Base-by-base conservation (phyloP, 768 basidiomycete genomes). In the Trichaptum fuscoviolaceum region DNA sequence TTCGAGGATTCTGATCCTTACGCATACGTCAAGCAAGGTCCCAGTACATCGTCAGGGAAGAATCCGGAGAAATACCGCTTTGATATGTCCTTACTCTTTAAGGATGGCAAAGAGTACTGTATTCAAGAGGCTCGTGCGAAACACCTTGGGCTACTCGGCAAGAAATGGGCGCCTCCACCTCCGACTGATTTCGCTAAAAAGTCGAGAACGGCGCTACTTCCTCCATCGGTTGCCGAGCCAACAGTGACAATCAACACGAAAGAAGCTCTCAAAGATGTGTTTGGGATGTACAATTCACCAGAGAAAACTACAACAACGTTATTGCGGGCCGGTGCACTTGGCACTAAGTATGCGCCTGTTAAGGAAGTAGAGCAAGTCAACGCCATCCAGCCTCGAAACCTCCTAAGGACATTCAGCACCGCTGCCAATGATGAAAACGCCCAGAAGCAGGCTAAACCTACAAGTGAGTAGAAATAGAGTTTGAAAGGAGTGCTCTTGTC, bases 161-260 rank as follows among this genome's bases (percentile, higher is more conserved):
- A 93, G 81, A 91, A 89, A 75, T 95, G 93, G 93, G 87, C 88
- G 2, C 85, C 87, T 0, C 76, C 83, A 10, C 76, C 78, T 63
- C 67, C 77, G 34, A 34, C 66, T 15, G 81, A 87, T 65, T 89
- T 90, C 74, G 79, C 77, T 35, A 75, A 75, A 70, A 36, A 66
- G 57, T 61, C 36, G 60, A 57, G 77, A n/a, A 79, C 78, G 27
- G 73, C 79, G 66, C 23, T 24, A 12, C 42, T 60, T 34, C 67
- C 69, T 27, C 57, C 63, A 15, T 15, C 23, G 59, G 23, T 20
- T 24, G 81, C 79, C 18, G 92, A 94, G 74, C 91, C 92, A 4
- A 94, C 93, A 0, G 89, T 99, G 7, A 99, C 97, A 0, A 94
- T 99, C 71, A 97, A 97, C 75, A 99, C 97, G 30, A 96, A 95